phyloP scores from a whole-genome alignment of 108 stramenopile genomes.

The Skeletonema potamos region DNA sequence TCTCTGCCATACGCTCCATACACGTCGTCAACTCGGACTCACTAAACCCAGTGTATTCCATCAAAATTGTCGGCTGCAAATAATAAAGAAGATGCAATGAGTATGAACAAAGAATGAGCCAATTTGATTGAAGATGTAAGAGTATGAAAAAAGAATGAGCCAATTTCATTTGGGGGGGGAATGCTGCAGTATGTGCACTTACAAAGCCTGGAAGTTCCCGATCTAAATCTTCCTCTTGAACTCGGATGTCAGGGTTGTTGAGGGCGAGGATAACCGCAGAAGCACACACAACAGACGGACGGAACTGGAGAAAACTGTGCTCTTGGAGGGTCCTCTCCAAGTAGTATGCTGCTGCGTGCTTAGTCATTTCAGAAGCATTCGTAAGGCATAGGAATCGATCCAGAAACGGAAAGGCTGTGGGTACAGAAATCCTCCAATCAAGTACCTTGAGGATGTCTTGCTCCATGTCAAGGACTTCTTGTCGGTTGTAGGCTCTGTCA shows the following conservation, averaged over 20 bases:
- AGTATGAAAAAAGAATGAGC: not conserved
- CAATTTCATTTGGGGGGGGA: not conserved
- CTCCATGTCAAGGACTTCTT: slow-evolving; percentile 97
- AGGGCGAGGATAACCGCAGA: slow-evolving; percentile 89
- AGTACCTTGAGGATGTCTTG: slow-evolving; percentile 83
- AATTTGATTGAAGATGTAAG: not conserved
- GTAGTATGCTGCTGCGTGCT: slow-evolving; percentile 85
- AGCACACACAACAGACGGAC: slow-evolving; percentile 87
- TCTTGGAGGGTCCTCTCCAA: slow-evolving; percentile 96
- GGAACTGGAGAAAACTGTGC: slow-evolving; percentile 79
- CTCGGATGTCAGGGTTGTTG: slow-evolving; percentile 40
- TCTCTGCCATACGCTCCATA: slow-evolving; percentile 40
- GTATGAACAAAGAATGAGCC: too few relatives aligned
- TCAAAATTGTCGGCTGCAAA: slow-evolving; percentile 47
- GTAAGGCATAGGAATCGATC: slow-evolving; percentile 73
- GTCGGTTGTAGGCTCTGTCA: slow-evolving; percentile 83
- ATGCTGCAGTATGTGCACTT: not conserved
- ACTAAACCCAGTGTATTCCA: slow-evolving; percentile 69
- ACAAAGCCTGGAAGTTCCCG: slow-evolving; percentile 37
- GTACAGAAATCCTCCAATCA: slow-evolving; percentile 88
- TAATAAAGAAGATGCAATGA: not conserved
- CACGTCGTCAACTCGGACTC: slow-evolving; percentile 25
- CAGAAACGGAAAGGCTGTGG: slow-evolving; percentile 93
- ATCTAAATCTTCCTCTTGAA: slow-evolving; percentile 21
- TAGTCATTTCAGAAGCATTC: slow-evolving; percentile 50